Conservation (phyloP, 2,329 filamentous ascomycete genomes). For the Cercospora nicotianae region DNA sequence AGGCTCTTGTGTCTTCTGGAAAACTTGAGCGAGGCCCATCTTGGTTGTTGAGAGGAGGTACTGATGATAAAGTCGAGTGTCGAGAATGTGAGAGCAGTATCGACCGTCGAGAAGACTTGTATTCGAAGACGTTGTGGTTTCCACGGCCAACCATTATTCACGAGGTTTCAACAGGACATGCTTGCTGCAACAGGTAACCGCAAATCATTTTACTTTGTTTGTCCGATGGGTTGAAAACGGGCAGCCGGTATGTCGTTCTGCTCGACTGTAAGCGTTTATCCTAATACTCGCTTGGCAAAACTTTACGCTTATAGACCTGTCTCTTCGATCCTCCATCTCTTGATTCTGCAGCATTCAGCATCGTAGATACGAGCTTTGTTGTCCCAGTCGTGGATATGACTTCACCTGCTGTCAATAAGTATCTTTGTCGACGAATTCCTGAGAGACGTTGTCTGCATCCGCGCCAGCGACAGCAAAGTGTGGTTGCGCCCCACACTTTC, state of each 20-base stretch:
- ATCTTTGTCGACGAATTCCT: neutral
- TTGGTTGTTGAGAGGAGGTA: neutral
- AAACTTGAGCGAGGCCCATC: neutral
- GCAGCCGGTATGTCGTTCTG: neutral
- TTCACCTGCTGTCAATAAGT: neutral
- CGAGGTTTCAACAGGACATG: neutral
- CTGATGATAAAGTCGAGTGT: neutral
- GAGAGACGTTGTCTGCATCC: neutral
- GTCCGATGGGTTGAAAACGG: neutral
- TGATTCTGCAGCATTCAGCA: neutral
- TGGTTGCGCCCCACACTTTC: neutral
- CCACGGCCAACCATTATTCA: constrained; percentile 1
- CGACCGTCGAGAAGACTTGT: neutral
- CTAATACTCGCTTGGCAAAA: neutral
- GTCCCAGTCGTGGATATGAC: neutral
- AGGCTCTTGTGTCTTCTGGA: neutral
- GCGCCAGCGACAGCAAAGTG: neutral
- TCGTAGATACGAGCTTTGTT: neutral
- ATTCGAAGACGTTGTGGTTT: constrained; percentile 2
- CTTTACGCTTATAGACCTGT: neutral
- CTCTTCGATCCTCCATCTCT: neutral
- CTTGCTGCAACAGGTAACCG: constrained; percentile 1
- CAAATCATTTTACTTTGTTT: neutral
- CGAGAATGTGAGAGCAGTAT: neutral
- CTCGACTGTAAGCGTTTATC: neutral